Base-by-base conservation (phyloP, 495 filamentous ascomycete species). In the Penicillium maclennaniae region DNA sequence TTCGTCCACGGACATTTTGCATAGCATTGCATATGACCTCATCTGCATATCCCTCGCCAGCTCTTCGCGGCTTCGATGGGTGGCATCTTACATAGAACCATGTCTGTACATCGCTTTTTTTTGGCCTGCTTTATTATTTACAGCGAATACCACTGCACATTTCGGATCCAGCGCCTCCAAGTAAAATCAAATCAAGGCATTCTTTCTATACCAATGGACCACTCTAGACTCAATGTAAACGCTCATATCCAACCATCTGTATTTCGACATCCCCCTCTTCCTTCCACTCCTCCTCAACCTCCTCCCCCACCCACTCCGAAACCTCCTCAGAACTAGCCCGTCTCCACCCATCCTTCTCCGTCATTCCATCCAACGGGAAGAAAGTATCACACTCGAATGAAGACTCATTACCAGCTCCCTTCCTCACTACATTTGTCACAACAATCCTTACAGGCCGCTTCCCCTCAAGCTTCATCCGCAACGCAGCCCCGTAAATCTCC, bases 321-420 rank as follows among this genome's bases (percentile, higher is more conserved):
- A 77, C 62, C 58, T 76, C 74, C 36, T 53, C 49, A 6, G 60
- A 19, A 53, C 65, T 69, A 40, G 57, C 74, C 61, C 50, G 63
- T 59, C 69, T 54, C 74, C 74, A 77, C 8, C 68, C 69, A 58
- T 62, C 57, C 51, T 60, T 46, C 19, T 14, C 14, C 16, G 54
- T 49, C 39, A 73, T 51, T 38, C 55, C 57, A 65, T 79, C 72
- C 23, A 87, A 55, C 6, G 88, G 87, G 64, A 97, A 97, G 54
- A 87, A 87, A 0, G 87, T 87, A 83, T 98, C 93, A 68, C 91
- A 96, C 57, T 91, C 89, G 72, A 86, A 96, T 45, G 83, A 51
- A 58, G 66, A 59, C 73, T 46, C 37, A 92, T 73, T 52, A 79
- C 74, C 58, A 43, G 68, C 61, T 74, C 62, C 56, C 36, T 61